These are phyloP conservation scores for Volutella citrinella DNA, from an alignment of 2,329 filamentous ascomycete species.

Conservation along the genomic window DNA sequence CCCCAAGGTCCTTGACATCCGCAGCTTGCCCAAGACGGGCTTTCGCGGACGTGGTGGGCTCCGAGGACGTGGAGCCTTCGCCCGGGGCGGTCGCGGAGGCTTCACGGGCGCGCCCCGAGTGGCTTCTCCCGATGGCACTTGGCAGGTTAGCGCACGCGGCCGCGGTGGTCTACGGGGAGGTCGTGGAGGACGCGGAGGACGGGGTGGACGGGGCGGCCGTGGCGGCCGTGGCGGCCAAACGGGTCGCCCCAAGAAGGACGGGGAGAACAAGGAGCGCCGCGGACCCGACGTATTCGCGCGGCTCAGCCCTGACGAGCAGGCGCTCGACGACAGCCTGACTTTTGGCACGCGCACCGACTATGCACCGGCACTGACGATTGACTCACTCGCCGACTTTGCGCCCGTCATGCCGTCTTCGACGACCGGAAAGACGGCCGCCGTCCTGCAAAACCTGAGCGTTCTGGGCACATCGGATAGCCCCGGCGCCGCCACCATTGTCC, in stretches of 20 bases:
- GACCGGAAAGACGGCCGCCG: constrained; percentile 28
- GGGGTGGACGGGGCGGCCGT: constrained; percentile 13
- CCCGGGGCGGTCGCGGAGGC: constrained; percentile 1
- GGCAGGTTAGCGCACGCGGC: constrained; percentile 6
- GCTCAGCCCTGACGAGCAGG: constrained; percentile 31
- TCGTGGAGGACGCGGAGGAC: constrained; percentile 8
- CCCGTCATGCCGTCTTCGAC: constrained; percentile 27
- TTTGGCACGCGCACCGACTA: constrained; percentile 32
- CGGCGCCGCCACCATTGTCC: constrained; percentile 27
- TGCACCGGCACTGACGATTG: constrained; percentile 32
- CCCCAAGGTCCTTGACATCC: constrained; percentile 38
- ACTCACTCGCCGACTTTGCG: constrained; percentile 28
- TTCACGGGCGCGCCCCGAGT: not conserved
- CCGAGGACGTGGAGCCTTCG: constrained; percentile 7
- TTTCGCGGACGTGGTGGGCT: constrained; percentile 24
- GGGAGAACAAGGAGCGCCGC: constrained; percentile 23
- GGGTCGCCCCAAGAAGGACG: constrained; percentile 17
- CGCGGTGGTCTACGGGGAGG: constrained; percentile 1
- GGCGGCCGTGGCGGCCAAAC: constrained; percentile 7
- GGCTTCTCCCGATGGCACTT: not conserved
- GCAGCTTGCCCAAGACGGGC: constrained; percentile 30
- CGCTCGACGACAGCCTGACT: constrained; percentile 34
- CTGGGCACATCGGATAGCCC: constrained; percentile 35
- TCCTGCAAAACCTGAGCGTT: constrained; percentile 34
- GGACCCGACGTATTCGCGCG: constrained; percentile 20